Evolutionary conservation across 2,329 filamentous ascomycete species (phyloP).

Genomic region (Cryphonectria nitschkei): DNA sequence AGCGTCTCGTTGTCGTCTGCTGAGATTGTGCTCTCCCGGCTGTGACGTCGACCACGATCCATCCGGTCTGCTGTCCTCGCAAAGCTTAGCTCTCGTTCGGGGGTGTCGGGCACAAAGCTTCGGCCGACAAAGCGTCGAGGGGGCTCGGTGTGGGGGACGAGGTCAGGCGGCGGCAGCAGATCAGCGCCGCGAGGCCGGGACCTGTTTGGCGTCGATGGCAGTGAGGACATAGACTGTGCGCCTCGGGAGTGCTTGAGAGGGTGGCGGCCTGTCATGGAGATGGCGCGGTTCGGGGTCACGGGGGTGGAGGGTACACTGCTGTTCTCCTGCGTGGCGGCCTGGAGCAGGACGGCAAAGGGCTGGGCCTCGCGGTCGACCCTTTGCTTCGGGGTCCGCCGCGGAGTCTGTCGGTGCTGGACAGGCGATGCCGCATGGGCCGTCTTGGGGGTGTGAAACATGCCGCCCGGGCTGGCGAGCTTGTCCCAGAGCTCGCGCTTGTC

Average conservation of each 20-base stretch:
- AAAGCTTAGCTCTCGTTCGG: slow-evolving; percentile 41
- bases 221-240: slow-evolving; percentile 81
- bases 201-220: slow-evolving; percentile 73
- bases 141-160: slow-evolving; percentile 64
- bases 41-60: slow-evolving; percentile 60
- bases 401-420: slow-evolving; percentile 50
- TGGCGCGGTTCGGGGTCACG: slow-evolving; percentile 47
- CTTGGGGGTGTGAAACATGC: slow-evolving; percentile 66
- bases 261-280: slow-evolving; percentile 46
- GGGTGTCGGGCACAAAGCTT: slow-evolving; percentile 49
- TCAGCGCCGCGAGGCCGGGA: slow-evolving; percentile 52
- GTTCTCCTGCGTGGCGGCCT: slow-evolving; percentile 78
- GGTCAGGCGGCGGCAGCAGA: slow-evolving; percentile 64
- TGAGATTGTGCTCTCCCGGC: slow-evolving; percentile 85
- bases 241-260: slow-evolving; percentile 71
- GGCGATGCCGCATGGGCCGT: slow-evolving; percentile 47
- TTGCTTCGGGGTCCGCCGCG: slow-evolving; percentile 54
- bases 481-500: slow-evolving; percentile 90
- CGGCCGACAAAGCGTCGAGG: slow-evolving; percentile 49
- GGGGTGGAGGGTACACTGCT: slow-evolving; percentile 77
- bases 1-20: slow-evolving; percentile 64
- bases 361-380: slow-evolving; percentile 52
- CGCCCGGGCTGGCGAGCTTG: slow-evolving; percentile 74
- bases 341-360: slow-evolving; percentile 77
- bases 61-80: slow-evolving; percentile 32